These are phyloP conservation scores for Aureoboletus auriporus DNA, from an alignment of 768 basidiomycete species.

Conservation along the genomic window DNA sequence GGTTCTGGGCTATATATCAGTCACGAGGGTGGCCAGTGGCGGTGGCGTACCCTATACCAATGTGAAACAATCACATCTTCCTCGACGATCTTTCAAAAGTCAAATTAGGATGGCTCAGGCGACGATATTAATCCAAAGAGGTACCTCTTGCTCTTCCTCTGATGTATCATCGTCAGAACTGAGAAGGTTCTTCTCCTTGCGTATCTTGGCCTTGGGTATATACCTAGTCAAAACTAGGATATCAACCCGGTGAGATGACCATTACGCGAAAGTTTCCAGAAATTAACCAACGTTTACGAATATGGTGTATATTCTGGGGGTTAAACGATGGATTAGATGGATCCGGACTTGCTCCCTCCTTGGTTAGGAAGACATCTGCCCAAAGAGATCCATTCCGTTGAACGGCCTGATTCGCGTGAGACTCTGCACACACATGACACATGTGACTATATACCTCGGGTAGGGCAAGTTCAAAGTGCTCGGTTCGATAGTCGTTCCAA, in stretches of 20 bases:
- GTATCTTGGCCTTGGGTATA: constrained; percentile 60
- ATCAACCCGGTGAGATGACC: constrained; percentile 3
- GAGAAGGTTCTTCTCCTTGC: constrained; percentile 84
- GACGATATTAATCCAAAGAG: not conserved
- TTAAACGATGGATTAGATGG: constrained; percentile 53
- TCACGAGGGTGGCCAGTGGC: not conserved
- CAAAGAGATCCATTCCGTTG: constrained; percentile 77
- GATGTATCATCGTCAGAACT: constrained; percentile 37
- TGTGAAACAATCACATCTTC: constrained; percentile 69
- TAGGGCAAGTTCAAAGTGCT: constrained; percentile 57
- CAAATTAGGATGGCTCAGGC: constrained; percentile 9
- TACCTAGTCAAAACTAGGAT: constrained; percentile 81
- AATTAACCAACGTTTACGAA: constrained; percentile 62
- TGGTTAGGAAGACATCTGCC: constrained; percentile 77
- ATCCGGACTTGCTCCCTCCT: constrained; percentile 61
- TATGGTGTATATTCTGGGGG: constrained; percentile 57
- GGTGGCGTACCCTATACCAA: constrained; percentile 65
- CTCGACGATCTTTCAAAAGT: constrained; percentile 28
- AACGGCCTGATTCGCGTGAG: constrained; percentile 49
- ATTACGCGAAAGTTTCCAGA: not conserved
- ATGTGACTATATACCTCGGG: constrained; percentile 50
- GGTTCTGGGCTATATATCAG: constrained; percentile 48
- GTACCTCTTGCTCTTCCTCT: constrained; percentile 46
- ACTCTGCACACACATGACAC: not conserved
- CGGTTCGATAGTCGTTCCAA: constrained; percentile 58